Evolutionary conservation across 2,329 filamentous ascomycete genomes (phyloP).

Genomic region (Orbilia ellipsospora): DNA sequence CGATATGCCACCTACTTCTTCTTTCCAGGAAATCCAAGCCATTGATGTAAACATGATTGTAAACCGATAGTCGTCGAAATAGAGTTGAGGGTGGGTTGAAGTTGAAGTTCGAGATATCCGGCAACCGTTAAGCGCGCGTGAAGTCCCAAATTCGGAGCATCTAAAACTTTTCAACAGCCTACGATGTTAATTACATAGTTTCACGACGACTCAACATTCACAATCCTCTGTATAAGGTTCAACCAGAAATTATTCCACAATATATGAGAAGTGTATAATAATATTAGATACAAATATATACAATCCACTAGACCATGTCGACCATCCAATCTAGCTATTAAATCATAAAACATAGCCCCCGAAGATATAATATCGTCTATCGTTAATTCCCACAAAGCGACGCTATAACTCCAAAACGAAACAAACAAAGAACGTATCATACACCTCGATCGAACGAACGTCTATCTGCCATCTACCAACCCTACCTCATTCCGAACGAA

Average conservation of each 20-base stretch:
- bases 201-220: too few species aligned
- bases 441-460: background rate
- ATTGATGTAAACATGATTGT: too few species aligned
- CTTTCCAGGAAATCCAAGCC: too few species aligned
- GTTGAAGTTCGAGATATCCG: background rate
- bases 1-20: too few species aligned
- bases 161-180: too few species aligned
- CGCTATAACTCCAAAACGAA: slow-evolving; percentile 6
- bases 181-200: too few species aligned
- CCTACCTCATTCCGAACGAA: background rate
- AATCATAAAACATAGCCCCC: background rate
- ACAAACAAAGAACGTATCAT: background rate
- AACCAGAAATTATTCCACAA: too few species aligned
- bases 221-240: too few species aligned
- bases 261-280: too few species aligned
- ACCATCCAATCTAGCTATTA: slow-evolving; percentile 4
- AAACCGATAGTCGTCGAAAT: too few species aligned
- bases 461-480: background rate
- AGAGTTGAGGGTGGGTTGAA: too few species aligned
- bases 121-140: slow-evolving; percentile 4
- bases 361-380: slow-evolving; percentile 2
- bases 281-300: background rate
- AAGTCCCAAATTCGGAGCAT: too few species aligned
- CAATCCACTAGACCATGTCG: background rate
- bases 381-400: background rate